Base-by-base conservation (phyloP, 1,284 basidiomycete genomes). In the Leccinum griseonigrum region DNA sequence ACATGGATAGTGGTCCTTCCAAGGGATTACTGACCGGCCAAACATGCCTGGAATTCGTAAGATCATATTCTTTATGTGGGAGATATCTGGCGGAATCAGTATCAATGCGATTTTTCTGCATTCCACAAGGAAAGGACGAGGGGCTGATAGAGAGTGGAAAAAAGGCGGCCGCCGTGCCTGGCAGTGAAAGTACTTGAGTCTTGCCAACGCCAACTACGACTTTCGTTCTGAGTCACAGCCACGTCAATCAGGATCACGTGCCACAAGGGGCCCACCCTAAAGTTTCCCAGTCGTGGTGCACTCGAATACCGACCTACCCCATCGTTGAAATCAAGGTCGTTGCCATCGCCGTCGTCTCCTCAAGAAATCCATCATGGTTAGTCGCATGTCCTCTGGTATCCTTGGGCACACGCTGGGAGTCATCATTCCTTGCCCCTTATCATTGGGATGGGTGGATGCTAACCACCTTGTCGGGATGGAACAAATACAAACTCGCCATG, bases 331-430 rank as follows among this genome's bases (percentile, higher is more conserved):
- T 68, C 69, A 68, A 71, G 62, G 64, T 59, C 63, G 64, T 63
- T 64, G 63, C 29, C 54, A 63, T 59, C 56, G 69, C 57, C 62
- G 59, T 63, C 59, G 51, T 62, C 57, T 46, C 70, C 59, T 73
- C 74, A 75, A 77, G 68, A 73, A 64, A 61, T 56, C 54, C 65
- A 69, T 60, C 63, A 74, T 74, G 73, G 73, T 74, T 28, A 75
- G 73, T 74, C 32, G 18, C 40, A 56, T 57, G 29, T 63, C 51
- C 56, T 63, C 14, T 26, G 1, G 43, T 59, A n/a, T 56, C 3
- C 36, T 48, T 28, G 18, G 38, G 36, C 10, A 52, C 32, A 56
- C 48, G 13, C 38, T 1, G 5, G 16, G 52, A 48, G 14, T 26
- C 38, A 31, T 61, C 40, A 22, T 54, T 40, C n/a, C 3, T 53